Conservation (phyloP, 352 stramenopile genomes). For the Halophytophthora polymorphica region DNA sequence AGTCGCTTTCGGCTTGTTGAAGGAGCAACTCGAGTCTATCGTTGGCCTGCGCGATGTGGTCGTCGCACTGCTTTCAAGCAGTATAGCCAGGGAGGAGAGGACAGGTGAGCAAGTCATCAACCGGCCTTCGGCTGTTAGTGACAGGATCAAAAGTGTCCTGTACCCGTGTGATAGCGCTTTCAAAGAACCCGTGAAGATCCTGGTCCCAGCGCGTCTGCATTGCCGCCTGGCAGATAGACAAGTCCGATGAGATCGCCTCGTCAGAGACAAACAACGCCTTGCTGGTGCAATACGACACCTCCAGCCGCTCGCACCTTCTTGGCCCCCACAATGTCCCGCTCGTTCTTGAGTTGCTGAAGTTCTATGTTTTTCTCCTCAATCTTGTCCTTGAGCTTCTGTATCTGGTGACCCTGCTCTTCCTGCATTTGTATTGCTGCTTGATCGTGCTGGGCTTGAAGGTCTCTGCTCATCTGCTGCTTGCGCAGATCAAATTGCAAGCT, state of each 20-base stretch:
- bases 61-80: slow-evolving; percentile 38
- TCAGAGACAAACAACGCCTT: slow-evolving; percentile 1
- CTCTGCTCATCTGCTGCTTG: slow-evolving; percentile 7
- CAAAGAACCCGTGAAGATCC: slow-evolving; percentile 32
- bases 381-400: slow-evolving; percentile 18
- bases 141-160: not conserved
- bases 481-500: slow-evolving; percentile 11
- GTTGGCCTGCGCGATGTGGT: slow-evolving; percentile 35
- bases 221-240: slow-evolving; percentile 8
- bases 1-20: slow-evolving; percentile 36
- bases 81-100: slow-evolving; percentile 1
- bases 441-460: slow-evolving; percentile 12
- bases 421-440: slow-evolving; percentile 6
- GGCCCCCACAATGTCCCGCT: slow-evolving; percentile 7
- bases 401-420: slow-evolving; percentile 14
- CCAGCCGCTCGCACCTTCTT: slow-evolving; percentile 20
- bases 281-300: not conserved
- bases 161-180: slow-evolving; percentile 28
- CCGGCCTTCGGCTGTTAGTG: not conserved
- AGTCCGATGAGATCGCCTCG: not conserved
- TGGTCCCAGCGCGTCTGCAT: slow-evolving; percentile 20
- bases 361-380: slow-evolving; percentile 24
- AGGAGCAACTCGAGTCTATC: slow-evolving; percentile 48
- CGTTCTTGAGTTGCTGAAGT: slow-evolving; percentile 13
- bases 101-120: not conserved